Evolutionary conservation across 1,139 yeast genomes (phyloP), one percentile per base, ranked within the genome.

Genomic region (Blastobotrys raffinosifermentans): DNA sequence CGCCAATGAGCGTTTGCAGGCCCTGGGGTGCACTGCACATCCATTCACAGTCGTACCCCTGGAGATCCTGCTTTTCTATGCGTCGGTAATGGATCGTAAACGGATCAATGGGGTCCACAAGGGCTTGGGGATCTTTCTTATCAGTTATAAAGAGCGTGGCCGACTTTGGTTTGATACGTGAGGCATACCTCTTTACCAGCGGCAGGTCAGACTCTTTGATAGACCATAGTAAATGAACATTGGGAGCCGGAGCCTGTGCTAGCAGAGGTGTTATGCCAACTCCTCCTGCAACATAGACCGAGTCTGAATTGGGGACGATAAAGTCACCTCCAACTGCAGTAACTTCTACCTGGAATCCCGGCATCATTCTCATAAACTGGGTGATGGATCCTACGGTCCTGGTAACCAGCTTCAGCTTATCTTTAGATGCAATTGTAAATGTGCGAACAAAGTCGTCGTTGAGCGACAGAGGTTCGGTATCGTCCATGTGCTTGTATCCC

Each of bases 361-460:
- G 14, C 10, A 17, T 4, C 30, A 27, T 6, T 15, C 30, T 27
- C 18, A 27, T 14, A 6, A 10, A 13, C 8, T 6, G 9, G 5
- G 30, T 27, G n/a, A 27, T 18, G 17, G 30, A 6, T 8, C 30
- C 30, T 8, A 6, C 18, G n/a, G 4, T n/a, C 18, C 17, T 27
- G 15, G 30, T 27, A 14, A 27, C 30, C 6, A 27, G 16, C n/a
- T 27, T 16, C n/a, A 27, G 17, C n/a, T 27, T n/a, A 9, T 14
- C 15, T 16, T 6, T 4, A 9, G 30, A 27, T 6, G 30, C 15
- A 4, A 27, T 14, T 15, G 30, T 27, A n/a, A 27, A 27, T n/a
- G 30, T 27, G 18, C 30, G 16, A 15, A 27, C 15, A n/a, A 13
- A 27, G 30, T 27, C 30, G 18, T 27, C 30, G 10, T 27, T 27